Evolutionary conservation across 768 basidiomycete genomes (phyloP).

Genomic region (Russula olivacea): DNA sequence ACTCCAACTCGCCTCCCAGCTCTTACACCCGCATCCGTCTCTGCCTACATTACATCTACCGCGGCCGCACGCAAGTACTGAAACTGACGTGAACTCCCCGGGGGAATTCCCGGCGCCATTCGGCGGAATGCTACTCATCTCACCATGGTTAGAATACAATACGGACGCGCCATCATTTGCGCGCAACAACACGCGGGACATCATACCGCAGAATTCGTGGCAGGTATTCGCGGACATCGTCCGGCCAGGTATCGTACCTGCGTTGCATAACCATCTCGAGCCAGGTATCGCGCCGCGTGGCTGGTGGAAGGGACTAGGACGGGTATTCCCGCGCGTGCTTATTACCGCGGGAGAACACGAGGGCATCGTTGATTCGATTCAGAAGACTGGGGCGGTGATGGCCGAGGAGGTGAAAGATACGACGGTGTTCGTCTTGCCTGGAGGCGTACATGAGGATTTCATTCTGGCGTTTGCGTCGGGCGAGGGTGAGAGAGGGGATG

Average conservation of each 20-base stretch:
- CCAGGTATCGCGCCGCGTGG: neutral
- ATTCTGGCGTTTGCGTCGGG: neutral
- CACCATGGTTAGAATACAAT: neutral
- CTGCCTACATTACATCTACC: neutral
- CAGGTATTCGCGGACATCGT: neutral
- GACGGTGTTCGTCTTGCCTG: neutral
- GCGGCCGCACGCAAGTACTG: neutral
- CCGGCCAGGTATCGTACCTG: neutral
- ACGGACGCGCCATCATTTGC: constrained; percentile 4
- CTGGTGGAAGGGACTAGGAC: neutral
- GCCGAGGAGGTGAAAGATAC: neutral
- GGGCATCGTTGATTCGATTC: neutral
- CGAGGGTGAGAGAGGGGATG: neutral
- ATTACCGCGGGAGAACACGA: constrained; percentile 1
- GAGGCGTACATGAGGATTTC: constrained; percentile 20
- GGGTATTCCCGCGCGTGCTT: neutral
- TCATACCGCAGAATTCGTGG: neutral
- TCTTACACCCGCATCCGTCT: constrained; percentile 22
- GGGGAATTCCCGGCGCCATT: neutral
- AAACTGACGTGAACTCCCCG: neutral
- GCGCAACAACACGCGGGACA: neutral
- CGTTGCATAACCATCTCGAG: constrained; percentile 1
- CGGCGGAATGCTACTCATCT: constrained; percentile 6
- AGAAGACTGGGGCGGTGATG: neutral
- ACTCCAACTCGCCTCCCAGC: constrained; percentile 22